phyloP scores from a whole-genome alignment of 495 filamentous ascomycete species.

The Massariosphaeria phaeospora region DNA sequence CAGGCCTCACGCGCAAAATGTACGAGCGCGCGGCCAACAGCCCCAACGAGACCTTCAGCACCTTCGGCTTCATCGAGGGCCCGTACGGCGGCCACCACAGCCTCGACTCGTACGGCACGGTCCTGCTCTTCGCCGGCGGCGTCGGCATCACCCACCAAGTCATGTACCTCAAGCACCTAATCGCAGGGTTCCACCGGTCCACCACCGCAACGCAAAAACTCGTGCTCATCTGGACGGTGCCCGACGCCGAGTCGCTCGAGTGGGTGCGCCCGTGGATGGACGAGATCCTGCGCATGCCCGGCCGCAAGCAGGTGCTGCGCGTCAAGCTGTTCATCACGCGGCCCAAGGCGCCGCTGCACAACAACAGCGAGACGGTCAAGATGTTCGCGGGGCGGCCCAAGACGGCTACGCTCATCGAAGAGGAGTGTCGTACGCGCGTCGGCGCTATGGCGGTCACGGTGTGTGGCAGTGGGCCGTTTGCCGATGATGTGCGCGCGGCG shows the following conservation, averaged over 20 bases:
- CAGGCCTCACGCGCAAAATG: conserved; percentile 52
- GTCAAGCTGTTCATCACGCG: conserved; percentile 88
- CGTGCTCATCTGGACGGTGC: conserved; percentile 85
- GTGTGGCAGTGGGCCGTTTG: conserved; percentile 84
- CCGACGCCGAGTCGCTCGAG: conserved; percentile 72
- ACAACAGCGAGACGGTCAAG: conserved; percentile 76
- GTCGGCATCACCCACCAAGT: conserved; percentile 59
- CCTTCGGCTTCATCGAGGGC: conserved; percentile 51
- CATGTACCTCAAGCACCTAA: conserved; percentile 50
- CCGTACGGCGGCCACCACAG: conserved; percentile 54
- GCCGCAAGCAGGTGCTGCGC: conserved; percentile 71
- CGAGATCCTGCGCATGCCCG: conserved; percentile 77
- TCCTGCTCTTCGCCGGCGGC: conserved; percentile 53
- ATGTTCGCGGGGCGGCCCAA: conserved; percentile 76
- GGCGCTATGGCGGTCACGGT: conserved; percentile 82
- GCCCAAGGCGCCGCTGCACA: conserved; percentile 71
- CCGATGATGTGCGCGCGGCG: conserved; percentile 76
- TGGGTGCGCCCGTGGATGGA: conserved; percentile 98
- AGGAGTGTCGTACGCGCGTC: conserved; percentile 68
- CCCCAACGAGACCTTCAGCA: conserved; percentile 42
- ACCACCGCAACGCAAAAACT: conserved; percentile 53
- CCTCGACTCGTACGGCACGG: conserved; percentile 51
- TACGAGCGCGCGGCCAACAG: conserved; percentile 45
- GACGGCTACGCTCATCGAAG: conserved; percentile 59
- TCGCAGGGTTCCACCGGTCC: conserved; percentile 42